phyloP scores from a whole-genome alignment of 2,329 filamentous ascomycete species.

The Talaromyces sp. region DNA sequence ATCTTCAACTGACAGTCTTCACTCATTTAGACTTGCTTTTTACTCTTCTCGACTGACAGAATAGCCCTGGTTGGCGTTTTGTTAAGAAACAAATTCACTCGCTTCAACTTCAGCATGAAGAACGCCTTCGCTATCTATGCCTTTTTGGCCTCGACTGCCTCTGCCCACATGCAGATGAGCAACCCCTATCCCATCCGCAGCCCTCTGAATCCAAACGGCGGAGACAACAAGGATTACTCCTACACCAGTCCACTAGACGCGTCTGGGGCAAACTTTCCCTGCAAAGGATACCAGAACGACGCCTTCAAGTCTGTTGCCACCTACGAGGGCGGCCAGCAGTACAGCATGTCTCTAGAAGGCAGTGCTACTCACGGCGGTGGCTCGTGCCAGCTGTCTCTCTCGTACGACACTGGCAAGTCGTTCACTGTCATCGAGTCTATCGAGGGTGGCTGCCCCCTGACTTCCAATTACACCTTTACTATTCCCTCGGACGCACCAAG shows the following conservation, averaged over 20 bases:
- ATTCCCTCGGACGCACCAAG: constrained; percentile 59
- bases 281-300: constrained; percentile 61
- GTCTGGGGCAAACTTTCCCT: constrained; percentile 62
- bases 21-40: not conserved
- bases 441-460: constrained; percentile 50
- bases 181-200: constrained; percentile 50
- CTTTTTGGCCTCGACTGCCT: constrained; percentile 27
- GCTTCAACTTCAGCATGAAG: constrained; percentile 23
- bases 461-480: constrained; percentile 57
- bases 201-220: constrained; percentile 42
- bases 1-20: not conserved
- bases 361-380: constrained; percentile 62
- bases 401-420: constrained; percentile 63
- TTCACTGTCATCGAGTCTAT: constrained; percentile 65
- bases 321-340: constrained; percentile 56
- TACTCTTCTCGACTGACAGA: not conserved
- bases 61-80: constrained; percentile 11
- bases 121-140: constrained; percentile 20
- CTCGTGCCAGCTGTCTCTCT: constrained; percentile 70
- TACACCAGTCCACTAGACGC: constrained; percentile 62
- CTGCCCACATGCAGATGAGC: constrained; percentile 51
- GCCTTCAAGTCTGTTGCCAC: constrained; percentile 51
- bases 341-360: constrained; percentile 60
- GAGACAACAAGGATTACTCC: constrained; percentile 55
- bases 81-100: constrained; percentile 15